phyloP scores from a whole-genome alignment of 768 basidiomycete genomes.

The Pisolithus marmoratus region DNA sequence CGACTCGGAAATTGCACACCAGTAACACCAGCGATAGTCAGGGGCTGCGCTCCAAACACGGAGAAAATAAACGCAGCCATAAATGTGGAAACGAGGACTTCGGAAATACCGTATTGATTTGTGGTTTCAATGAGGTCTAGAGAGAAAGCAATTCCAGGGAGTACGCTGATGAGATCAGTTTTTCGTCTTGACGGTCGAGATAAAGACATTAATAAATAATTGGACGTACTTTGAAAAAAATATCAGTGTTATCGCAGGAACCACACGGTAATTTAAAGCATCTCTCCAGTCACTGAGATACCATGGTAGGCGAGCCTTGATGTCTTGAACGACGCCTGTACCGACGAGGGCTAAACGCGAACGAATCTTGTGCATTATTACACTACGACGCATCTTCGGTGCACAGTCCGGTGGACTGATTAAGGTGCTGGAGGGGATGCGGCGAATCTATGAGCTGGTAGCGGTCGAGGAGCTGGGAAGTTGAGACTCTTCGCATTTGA shows the following conservation, averaged over 20 bases:
- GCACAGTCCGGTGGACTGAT: background rate
- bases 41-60: conserved; percentile 82
- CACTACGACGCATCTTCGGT: conserved; percentile 2
- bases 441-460: too few species aligned
- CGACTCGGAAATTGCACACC: conserved; percentile 34
- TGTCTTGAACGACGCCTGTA: conserved; percentile 64
- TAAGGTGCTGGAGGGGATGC: background rate
- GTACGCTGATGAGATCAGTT: conserved; percentile 43
- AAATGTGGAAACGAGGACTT: conserved; percentile 78
- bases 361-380: background rate
- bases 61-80: conserved; percentile 89
- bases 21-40: conserved; percentile 90
- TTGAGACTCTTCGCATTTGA: too few species aligned
- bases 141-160: conserved; percentile 90
- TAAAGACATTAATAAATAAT: background rate
- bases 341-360: conserved; percentile 27
- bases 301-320: conserved; percentile 67
- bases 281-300: conserved; percentile 87
- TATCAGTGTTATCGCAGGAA: conserved; percentile 81
- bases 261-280: conserved; percentile 86
- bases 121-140: conserved; percentile 90
- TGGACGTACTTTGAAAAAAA: conserved; percentile 73
- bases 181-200: background rate
- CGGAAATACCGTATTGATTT: conserved; percentile 81
- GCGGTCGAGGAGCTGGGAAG: too few species aligned